phyloP scores from a whole-genome alignment of 202 grass and related monocot species.

The Thinopyrum obtusiflorum region DNA sequence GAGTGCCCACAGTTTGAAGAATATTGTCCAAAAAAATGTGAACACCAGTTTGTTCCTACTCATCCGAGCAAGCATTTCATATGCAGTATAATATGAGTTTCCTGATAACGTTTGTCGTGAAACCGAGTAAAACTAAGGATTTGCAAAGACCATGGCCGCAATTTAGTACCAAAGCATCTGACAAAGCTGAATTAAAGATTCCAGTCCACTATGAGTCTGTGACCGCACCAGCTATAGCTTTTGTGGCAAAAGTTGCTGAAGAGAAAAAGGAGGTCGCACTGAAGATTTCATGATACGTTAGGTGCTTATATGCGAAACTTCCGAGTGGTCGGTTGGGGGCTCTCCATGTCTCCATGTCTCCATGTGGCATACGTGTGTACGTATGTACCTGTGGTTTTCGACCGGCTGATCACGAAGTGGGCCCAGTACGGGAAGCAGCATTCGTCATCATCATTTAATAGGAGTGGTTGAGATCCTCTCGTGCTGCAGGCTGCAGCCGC shows the following conservation, averaged over 20 bases:
- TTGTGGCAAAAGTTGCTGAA: background rate
- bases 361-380: conserved; percentile 10
- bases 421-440: background rate
- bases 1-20: background rate
- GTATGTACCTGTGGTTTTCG: background rate
- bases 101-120: background rate
- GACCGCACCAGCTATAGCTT: background rate
- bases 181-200: background rate
- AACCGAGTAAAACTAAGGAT: background rate
- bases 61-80: background rate
- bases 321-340: conserved; percentile 33
- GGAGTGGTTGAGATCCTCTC: background rate
- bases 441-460: background rate
- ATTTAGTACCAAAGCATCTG: background rate
- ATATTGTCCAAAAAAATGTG: background rate
- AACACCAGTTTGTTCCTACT: background rate
- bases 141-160: background rate
- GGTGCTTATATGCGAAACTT: background rate
- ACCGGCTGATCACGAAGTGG: background rate
- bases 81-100: background rate
- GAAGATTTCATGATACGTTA: background rate
- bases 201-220: background rate
- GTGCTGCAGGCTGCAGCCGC: background rate
- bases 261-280: background rate
- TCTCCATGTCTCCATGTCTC: background rate